Evolutionary conservation across 495 filamentous ascomycete genomes (phyloP), one percentile per base, ranked within the genome.

Genomic region (Penicillium lagena): DNA sequence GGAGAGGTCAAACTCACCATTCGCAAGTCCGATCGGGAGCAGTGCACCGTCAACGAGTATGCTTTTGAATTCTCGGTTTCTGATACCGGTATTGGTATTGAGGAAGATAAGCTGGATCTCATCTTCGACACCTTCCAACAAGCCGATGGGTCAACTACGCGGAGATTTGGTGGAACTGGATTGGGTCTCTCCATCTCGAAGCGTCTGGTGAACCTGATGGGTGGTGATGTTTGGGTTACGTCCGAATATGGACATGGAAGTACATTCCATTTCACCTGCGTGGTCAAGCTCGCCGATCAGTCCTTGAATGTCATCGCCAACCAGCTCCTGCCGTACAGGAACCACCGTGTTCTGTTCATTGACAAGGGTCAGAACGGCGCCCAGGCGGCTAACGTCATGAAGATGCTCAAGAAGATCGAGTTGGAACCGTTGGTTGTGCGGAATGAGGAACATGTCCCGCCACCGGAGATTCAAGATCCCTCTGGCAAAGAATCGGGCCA

Each of bases 81-180:
- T 2, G 93, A 99, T 59, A 99, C 94, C 17, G 93, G 93, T 41
- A 99, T 99, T 58, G 93, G 93, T 54, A 97, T 99, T 49, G 88
- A 91, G 59, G 76, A 83, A 39, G 93, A 97, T 60, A 99, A 99
- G 70, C 80, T 97, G 22, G 90, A 96, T 62, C 69, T 97, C 46
- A 99, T 99, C 63, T 99, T 99, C 61, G 93, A 97, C 65, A 99
- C 93, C 11, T 99, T 99, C 82, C 94, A 96, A 58, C 93, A 99
- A 70, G 93, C 93, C 9, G 93, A 99, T 68, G 93, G 93, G 29
- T 96, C 91, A 8, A 99, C 94, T 55, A 99, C 93, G 9, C 78
- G 93, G 32, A 89, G 94, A 54, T 99, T 99, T 59, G 93, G 93
- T 59, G 93, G 93, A 52, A 99, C 93, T 22, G 93, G 93, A 44